phyloP scores from a whole-genome alignment of 2,329 filamentous ascomycete genomes.

The Tolypocladium tundrense region DNA sequence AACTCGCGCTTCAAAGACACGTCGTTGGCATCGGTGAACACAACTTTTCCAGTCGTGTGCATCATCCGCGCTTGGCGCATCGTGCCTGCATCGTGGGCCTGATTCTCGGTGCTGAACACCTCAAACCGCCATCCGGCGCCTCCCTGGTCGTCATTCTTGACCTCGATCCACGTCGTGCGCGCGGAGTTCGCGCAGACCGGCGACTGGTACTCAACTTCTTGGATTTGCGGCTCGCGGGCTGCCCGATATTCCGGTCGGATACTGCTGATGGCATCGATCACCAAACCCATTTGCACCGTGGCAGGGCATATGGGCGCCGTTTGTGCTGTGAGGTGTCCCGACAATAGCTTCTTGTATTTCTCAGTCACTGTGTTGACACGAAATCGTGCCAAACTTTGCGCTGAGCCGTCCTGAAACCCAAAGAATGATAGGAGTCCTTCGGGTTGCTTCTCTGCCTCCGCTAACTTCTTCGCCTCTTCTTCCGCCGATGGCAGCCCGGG shows the following conservation, averaged over 20 bases:
- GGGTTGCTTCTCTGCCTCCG: not conserved
- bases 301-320: conserved; percentile 28
- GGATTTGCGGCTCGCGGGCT: conserved; percentile 15
- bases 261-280: conserved; percentile 18
- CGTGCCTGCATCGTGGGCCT: not conserved
- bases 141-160: not conserved
- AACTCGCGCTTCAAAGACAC: not conserved
- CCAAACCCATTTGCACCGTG: conserved; percentile 21
- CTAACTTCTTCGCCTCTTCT: not conserved
- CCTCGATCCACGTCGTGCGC: conserved; percentile 19
- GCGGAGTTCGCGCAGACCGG: not conserved
- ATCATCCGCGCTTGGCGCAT: not conserved
- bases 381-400: conserved; percentile 19
- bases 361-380: conserved; percentile 26
- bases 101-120: not conserved
- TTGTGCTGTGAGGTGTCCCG: conserved; percentile 26
- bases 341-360: conserved; percentile 22
- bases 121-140: not conserved
- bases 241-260: conserved; percentile 14
- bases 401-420: not conserved
- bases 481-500: conserved; percentile 2
- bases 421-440: not conserved
- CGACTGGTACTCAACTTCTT: conserved; percentile 18
- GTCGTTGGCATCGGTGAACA: not conserved
- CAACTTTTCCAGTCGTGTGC: not conserved